These are phyloP conservation scores for Pichia heedii DNA, from an alignment of 805 yeast species.

Conservation along the genomic window DNA sequence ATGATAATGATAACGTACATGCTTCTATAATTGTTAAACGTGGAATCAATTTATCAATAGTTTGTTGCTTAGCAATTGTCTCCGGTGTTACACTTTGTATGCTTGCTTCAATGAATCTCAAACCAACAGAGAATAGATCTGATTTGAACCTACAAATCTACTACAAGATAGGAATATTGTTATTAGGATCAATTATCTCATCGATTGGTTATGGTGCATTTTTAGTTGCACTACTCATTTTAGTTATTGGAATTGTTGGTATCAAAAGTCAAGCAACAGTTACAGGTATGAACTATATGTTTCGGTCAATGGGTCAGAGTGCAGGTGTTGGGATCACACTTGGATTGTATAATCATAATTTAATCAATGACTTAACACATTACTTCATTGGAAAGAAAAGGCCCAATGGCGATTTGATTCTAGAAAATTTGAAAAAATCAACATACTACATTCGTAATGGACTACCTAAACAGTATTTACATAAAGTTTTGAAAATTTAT, in stretches of 20 bases:
- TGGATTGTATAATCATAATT: constrained; percentile 28
- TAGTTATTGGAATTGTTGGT: constrained; percentile 37
- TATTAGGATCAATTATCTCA: constrained; percentile 22
- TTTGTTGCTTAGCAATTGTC: constrained; percentile 17
- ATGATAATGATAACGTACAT: constrained; percentile 12
- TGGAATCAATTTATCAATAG: constrained; percentile 18
- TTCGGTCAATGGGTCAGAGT: constrained; percentile 41
- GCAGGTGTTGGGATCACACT: constrained; percentile 37
- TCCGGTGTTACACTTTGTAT: constrained; percentile 16
- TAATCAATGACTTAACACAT: constrained; percentile 24
- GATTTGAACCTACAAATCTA: constrained; percentile 10
- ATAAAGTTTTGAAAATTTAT: constrained; percentile 24
- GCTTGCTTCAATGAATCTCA: constrained; percentile 12
- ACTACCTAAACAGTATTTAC: constrained; percentile 17
- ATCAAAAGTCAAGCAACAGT: constrained; percentile 38
- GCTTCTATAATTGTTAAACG: constrained; percentile 14
- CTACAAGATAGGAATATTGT: constrained; percentile 15
- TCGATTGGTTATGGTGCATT: constrained; percentile 36
- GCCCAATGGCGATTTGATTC: constrained; percentile 18
- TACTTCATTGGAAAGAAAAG: constrained; percentile 21
- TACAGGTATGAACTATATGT: constrained; percentile 40
- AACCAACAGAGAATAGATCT: constrained; percentile 16
- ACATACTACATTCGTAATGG: constrained; percentile 25
- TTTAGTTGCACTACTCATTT: constrained; percentile 30
- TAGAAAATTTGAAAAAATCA: constrained; percentile 17